Conservation (phyloP, 345 rosid species). For the Barbarea vulgaris region DNA sequence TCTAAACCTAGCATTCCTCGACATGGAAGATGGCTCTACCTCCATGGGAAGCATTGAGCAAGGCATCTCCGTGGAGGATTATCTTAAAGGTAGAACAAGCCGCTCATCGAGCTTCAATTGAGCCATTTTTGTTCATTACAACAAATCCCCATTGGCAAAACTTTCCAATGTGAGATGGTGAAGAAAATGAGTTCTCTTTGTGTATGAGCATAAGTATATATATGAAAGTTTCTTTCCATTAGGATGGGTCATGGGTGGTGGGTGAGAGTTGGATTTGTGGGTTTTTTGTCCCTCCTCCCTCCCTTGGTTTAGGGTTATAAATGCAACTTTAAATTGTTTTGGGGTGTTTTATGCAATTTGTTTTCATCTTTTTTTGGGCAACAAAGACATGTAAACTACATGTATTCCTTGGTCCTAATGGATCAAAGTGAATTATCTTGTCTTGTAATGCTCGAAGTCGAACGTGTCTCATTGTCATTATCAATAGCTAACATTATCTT, state of each 20-base stretch:
- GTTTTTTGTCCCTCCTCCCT: constrained; percentile 65
- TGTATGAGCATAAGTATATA: neutral
- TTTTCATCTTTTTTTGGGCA: neutral
- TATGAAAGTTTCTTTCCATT: constrained; percentile 21
- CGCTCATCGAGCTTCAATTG: constrained; percentile 84
- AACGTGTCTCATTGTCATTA: constrained; percentile 6
- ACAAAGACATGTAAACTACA: constrained; percentile 1
- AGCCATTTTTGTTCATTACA: neutral
- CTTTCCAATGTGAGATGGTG: constrained; percentile 13
- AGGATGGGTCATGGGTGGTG: constrained; percentile 56
- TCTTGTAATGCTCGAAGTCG: neutral
- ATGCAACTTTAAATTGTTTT: neutral
- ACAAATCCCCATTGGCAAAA: constrained; percentile 12
- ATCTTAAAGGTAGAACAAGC: constrained; percentile 84
- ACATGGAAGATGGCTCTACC: constrained; percentile 67
- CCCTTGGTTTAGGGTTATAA: constrained; percentile 37
- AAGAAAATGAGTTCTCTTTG: constrained; percentile 10
- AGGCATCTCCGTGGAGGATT: constrained; percentile 70
- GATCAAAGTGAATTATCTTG: constrained; percentile 39
- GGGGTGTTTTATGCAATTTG: neutral
- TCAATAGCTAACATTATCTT: constrained; percentile 15
- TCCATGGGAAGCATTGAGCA: constrained; percentile 67
- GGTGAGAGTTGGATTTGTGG: constrained; percentile 73
- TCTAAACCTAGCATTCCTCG: constrained; percentile 76
- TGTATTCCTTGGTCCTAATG: constrained; percentile 37